Evolutionary conservation across 306 rosid genomes (phyloP), one percentile per base, ranked within the genome.

Genomic region (Nissolia schottii): DNA sequence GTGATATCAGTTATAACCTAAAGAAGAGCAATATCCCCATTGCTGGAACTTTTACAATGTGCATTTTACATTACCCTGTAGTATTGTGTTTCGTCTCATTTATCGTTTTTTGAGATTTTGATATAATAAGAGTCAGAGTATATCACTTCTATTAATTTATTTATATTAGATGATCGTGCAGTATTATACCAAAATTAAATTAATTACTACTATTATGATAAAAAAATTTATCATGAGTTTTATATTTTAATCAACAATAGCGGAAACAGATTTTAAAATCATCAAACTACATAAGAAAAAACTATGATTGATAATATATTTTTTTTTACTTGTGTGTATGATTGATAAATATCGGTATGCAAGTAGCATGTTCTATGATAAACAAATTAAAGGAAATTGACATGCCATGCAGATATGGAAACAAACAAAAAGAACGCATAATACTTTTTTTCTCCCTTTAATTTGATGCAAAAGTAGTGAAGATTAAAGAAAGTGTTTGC

Each of bases 391-490:
- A 65, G 10, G 6, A 3, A 5, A 7, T 18, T 55, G 46, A 20
- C 28, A 27, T 25, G 40, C 19, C 63, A 78, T 71, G 74, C 68
- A 64, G 37, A 23, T 32, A 24, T 40, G 53, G 73, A 41, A 79
- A 58, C 49, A 64, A 73, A 72, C 78, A 64, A 65, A 79, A 72
- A 56, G 60, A 61, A 58, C 16, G 60, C 22, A 27, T 5, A 45
- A 16, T 31, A 19, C 24, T 45, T 20, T 28, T 20, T 28, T 69
- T 75, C 4, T 51, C 8, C 24, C 22, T 22, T 70, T 34, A 8
- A 12, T 45, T 45, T 20, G 79, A 77, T 60, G 63, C 54, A n/a
- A 82, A 77, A 73, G 65, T 54, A 68, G 22, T 2, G 56, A 28
- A 51, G 29, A 60, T 27, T 29, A 51, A 46, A 58, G 45, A 65